Base-by-base conservation (phyloP, 208 protist species). In the Wallacemonas collosoma region DNA sequence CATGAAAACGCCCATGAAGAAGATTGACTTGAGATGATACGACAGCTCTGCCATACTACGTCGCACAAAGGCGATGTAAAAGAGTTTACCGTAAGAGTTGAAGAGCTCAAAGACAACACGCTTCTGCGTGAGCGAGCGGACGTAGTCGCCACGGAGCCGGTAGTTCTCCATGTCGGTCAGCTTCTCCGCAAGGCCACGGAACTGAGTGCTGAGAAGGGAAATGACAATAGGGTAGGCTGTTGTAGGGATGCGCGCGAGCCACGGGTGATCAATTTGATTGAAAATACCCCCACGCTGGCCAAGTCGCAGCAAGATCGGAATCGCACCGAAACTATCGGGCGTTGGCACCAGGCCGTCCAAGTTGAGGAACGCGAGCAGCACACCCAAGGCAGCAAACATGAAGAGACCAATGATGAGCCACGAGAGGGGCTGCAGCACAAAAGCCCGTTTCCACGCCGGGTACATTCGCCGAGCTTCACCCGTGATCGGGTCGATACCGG, bases 81-180 rank as follows among this genome's bases (percentile, higher is more conserved):
- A 71, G 3, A 94, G 73, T 67, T 84, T 85, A 3, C 68, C 72
- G 76, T 90, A 93, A 3, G 78, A 83, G 82, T 93, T 89, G 58
- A 91, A 62, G 45, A 87, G 80, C 62, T 94, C 87, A 53, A 94
- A 89, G 39, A 72, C 63, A 8, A 91, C 82, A 0, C 84, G 78
- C 79, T 94, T 94, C 61, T 86, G 69, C 64, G 80, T 91, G 50
- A 93, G 68, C 11, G 87, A 75, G 26, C 79, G 79, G 7, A 87
- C 72, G 67, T 88, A 85, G 56, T 90, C 83, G n/a, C 70, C 77
- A 7, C 83, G 65, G 64, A 80, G 77, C 36, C 69, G 63, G 66
- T 93, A 83, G 81, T 93, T 93, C 76, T 94, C 89, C 58, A 82
- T 76, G 43, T 75, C 71, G 12, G 75, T 95, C 53, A 94, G 74